A percentile compares a stretch with the other conserved stretches of the same genome.
Conservation (phyloP, 164 flowering plant genomes). For the Platanus orientalis region DNA sequence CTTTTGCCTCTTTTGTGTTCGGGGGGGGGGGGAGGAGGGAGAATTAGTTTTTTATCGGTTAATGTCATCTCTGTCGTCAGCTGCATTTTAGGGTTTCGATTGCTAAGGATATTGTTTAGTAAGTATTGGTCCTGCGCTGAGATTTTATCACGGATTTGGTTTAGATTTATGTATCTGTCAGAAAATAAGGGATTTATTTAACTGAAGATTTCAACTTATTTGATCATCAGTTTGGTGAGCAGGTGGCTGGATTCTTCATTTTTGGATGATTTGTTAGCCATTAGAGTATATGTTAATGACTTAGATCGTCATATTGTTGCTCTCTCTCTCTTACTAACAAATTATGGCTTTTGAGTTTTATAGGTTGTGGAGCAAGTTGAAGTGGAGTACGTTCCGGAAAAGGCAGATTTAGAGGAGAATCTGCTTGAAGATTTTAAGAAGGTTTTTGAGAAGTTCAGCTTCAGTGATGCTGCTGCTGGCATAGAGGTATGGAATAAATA, state of each 20-base stretch:
- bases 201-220: no score
- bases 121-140: no score
- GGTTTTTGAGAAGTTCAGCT: slow-evolving; percentile 74
- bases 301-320: no score
- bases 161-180: not conserved
- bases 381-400: slow-evolving; percentile 84
- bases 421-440: slow-evolving; percentile 71
- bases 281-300: no score
- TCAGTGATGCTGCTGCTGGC: slow-evolving; percentile 34
- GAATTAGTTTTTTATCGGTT: no score
- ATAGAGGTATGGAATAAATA: slow-evolving; percentile 18
- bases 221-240: no score
- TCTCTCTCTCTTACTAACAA: not conserved
- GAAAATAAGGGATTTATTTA: not conserved
- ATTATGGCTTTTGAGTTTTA: not conserved
- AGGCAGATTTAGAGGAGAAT: slow-evolving; percentile 63
- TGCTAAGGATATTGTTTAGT: no score
- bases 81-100: no score
- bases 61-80: not conserved
- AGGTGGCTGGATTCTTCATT: no score
- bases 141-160: no score
- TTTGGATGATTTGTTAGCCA: no score
- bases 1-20: not conserved
- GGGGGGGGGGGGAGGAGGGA: no score
- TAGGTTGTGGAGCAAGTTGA: slow-evolving; percentile 58